Conservation (phyloP, 129 eudicot genomes). For the Flaveria linearis region DNA sequence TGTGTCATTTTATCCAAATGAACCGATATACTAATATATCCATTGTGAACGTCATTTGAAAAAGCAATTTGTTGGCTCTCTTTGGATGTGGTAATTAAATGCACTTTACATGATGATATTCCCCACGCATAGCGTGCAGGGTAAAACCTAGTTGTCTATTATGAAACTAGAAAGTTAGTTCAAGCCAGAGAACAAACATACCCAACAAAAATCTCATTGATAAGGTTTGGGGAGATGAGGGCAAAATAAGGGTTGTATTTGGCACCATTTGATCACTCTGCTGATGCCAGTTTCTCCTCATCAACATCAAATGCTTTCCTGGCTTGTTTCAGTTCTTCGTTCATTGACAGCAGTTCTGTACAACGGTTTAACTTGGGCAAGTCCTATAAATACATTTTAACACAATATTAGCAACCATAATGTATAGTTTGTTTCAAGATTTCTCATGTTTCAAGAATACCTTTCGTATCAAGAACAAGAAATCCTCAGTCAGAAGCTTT, state of each 20-base stretch:
- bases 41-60: too few relatives aligned
- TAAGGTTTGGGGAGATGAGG: too few relatives aligned
- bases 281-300: slow-evolving; percentile 42
- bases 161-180: background rate
- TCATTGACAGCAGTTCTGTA: slow-evolving; percentile 79
- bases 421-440: background rate
- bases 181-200: too few relatives aligned
- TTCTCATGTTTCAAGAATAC: slow-evolving; percentile 29
- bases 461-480: slow-evolving; percentile 88
- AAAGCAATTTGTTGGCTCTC: too few relatives aligned
- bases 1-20: too few relatives aligned
- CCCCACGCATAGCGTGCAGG: too few relatives aligned
- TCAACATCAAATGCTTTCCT: slow-evolving; percentile 84
- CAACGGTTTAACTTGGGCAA: slow-evolving; percentile 75
- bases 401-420: background rate
- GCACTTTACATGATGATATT: too few relatives aligned
- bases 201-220: too few relatives aligned
- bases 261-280: slow-evolving; percentile 23
- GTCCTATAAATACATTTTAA: slow-evolving; percentile 48
- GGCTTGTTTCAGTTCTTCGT: slow-evolving; percentile 95
- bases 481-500: slow-evolving; percentile 91
- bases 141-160: background rate
- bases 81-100: too few relatives aligned
- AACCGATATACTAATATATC: too few relatives aligned
- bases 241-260: background rate